Percentiles rank a stretch among this genome's conserved stretches.
These are phyloP conservation scores for Eucalyptus sp. DNA, from an alignment of 345 rosid species.

Conservation along the genomic window DNA sequence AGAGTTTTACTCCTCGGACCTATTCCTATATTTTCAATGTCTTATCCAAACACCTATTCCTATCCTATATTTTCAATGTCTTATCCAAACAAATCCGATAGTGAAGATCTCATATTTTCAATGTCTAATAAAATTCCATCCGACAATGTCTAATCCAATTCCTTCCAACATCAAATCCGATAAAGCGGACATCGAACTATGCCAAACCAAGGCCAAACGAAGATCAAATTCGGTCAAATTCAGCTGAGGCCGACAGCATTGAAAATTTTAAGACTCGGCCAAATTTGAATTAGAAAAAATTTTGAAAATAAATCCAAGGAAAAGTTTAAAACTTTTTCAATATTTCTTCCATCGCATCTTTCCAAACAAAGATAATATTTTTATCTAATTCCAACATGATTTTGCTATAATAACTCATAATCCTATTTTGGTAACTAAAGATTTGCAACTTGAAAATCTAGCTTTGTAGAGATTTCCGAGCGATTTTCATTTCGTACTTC, in stretches of 20 bases:
- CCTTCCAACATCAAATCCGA: neutral
- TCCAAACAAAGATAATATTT: neutral
- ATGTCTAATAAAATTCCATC: too few species aligned
- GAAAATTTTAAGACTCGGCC: neutral
- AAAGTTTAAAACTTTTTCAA: neutral
- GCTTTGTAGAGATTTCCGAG: neutral
- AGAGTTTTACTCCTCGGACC: neutral
- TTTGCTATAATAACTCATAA: too few species aligned
- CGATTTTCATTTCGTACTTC: neutral
- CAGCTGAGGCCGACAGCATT: neutral
- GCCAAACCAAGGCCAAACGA: neutral
- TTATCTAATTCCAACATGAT: neutral
- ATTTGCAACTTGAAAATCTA: too few species aligned
- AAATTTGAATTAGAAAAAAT: neutral
- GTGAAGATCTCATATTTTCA: too few species aligned
- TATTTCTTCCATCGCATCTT: neutral
- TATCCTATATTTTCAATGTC: too few species aligned
- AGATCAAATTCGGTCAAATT: neutral
- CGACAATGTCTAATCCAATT: neutral
- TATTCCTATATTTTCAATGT: neutral
- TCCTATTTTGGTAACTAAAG: too few species aligned
- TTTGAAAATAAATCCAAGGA: too few species aligned
- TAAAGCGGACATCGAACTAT: too few species aligned
- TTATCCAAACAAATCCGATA: too few species aligned
- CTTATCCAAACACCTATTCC: too few species aligned